phyloP scores from a whole-genome alignment of 768 basidiomycete species.

The Terana coerulea region DNA sequence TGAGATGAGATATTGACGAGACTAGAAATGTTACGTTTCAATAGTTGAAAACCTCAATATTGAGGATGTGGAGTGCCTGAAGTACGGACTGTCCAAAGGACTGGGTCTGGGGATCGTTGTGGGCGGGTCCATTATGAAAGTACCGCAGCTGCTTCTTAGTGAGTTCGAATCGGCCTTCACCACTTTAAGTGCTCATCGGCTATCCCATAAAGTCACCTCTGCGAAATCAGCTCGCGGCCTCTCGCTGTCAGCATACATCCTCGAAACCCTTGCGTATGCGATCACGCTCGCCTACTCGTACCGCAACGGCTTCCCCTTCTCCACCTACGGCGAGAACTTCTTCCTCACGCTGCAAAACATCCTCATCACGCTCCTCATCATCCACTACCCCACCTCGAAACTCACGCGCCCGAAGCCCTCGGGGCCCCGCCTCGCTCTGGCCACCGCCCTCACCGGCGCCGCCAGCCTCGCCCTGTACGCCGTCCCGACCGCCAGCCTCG shows the following conservation, averaged over 20 bases:
- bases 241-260: slow-evolving; percentile 78
- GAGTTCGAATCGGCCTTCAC: slow-evolving; percentile 29
- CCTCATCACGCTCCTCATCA: slow-evolving; percentile 84
- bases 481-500: slow-evolving; percentile 47
- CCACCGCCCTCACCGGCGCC: slow-evolving; percentile 30
- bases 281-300: slow-evolving; percentile 88
- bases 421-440: slow-evolving; percentile 29
- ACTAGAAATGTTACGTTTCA: slow-evolving; percentile 84
- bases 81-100: slow-evolving; percentile 89
- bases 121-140: slow-evolving; percentile 93
- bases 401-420: slow-evolving; percentile 19
- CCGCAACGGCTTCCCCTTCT: slow-evolving; percentile 87
- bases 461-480: slow-evolving; percentile 40
- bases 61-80: slow-evolving; percentile 75
- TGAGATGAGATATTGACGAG: not conserved
- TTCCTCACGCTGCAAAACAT: slow-evolving; percentile 90
- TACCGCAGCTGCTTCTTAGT: slow-evolving; percentile 91
- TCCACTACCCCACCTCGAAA: slow-evolving; percentile 51
- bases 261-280: slow-evolving; percentile 89
- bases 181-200: not conserved
- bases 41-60: slow-evolving; percentile 85
- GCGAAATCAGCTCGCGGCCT: slow-evolving; percentile 82
- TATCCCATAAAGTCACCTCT: slow-evolving; percentile 50
- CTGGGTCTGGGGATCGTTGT: slow-evolving; percentile 90
- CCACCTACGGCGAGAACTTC: slow-evolving; percentile 95